A percentile compares a stretch with the other conserved stretches of the same genome.
Conservation (phyloP, 805 yeast species). For the Kuraishia piskuri region DNA sequence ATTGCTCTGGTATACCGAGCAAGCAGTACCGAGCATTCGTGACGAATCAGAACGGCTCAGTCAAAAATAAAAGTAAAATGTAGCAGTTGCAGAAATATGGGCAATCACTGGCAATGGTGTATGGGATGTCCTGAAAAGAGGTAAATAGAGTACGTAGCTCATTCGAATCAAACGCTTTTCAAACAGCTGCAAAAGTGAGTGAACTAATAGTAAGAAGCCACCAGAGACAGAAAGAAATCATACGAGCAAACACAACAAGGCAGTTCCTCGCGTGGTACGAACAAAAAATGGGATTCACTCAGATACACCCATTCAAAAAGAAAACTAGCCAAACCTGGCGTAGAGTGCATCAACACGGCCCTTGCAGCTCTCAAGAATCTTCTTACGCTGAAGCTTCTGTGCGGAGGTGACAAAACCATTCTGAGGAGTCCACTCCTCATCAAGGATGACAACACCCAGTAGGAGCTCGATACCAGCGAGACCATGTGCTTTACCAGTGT, state of each 20-base stretch:
- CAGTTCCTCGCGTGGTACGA: background rate
- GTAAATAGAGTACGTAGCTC: background rate
- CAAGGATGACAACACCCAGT: constrained; percentile 67
- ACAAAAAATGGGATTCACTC: background rate
- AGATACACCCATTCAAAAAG: background rate
- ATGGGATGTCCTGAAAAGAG: background rate
- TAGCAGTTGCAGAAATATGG: background rate
- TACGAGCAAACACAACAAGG: background rate
- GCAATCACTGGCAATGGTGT: background rate
- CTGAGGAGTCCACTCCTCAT: constrained; percentile 97
- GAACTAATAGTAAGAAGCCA: background rate
- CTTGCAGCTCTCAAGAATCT: constrained; percentile 65
- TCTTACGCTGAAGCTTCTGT: constrained; percentile 90
- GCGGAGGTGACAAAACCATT: constrained; percentile 92
- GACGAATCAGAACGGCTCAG: no score
- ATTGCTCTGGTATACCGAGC: background rate
- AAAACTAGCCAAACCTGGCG: constrained; percentile 8
- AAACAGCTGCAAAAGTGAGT: background rate
- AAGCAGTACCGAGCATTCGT: background rate
- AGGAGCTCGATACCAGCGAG: constrained; percentile 80
- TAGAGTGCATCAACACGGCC: constrained; percentile 64
- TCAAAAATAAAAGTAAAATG: no score
- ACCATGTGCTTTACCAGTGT: constrained; percentile 76
- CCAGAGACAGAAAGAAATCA: background rate
- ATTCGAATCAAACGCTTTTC: background rate